A percentile compares a stretch with the other conserved stretches of the same genome.
Evolutionary conservation across 352 stramenopile genomes (phyloP).

Genomic region (Globisporangium spiculum): DNA sequence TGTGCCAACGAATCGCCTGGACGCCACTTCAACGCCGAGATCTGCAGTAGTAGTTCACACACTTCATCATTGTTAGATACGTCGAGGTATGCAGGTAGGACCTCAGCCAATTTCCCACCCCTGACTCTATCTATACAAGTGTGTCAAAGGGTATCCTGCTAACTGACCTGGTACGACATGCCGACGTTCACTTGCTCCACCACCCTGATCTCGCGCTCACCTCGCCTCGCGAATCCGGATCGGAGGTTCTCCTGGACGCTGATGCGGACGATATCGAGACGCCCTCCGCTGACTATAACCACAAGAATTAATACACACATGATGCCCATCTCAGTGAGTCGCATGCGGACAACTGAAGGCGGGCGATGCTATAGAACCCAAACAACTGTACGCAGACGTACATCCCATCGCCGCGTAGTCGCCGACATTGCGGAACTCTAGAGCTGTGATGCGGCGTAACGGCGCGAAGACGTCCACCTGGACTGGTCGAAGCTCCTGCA

Average conservation of each 20-base stretch:
- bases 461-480: neutral
- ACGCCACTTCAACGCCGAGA: conserved; percentile 18
- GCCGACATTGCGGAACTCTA: conserved; percentile 27
- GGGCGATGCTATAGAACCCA: neutral
- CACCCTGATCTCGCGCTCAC: conserved; percentile 1
- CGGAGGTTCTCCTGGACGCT: neutral
- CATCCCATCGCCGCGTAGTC: conserved; percentile 38
- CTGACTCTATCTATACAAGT: neutral
- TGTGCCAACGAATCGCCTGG: neutral
- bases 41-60: conserved; percentile 2
- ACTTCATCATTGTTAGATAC: neutral
- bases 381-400: conserved; percentile 18
- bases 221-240: conserved; percentile 4
- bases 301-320: neutral
- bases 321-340: neutral
- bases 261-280: conserved; percentile 14
- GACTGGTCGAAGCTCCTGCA: conserved; percentile 1
- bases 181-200: neutral
- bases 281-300: conserved; percentile 5
- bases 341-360: neutral
- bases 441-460: conserved; percentile 24
- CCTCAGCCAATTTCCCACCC: neutral
- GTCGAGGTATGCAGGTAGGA: too few relatives aligned
- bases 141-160: neutral
- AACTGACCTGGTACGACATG: conserved; percentile 1